phyloP scores from a whole-genome alignment of 108 stramenopile genomes.

The Discostella pseudostelligera region DNA sequence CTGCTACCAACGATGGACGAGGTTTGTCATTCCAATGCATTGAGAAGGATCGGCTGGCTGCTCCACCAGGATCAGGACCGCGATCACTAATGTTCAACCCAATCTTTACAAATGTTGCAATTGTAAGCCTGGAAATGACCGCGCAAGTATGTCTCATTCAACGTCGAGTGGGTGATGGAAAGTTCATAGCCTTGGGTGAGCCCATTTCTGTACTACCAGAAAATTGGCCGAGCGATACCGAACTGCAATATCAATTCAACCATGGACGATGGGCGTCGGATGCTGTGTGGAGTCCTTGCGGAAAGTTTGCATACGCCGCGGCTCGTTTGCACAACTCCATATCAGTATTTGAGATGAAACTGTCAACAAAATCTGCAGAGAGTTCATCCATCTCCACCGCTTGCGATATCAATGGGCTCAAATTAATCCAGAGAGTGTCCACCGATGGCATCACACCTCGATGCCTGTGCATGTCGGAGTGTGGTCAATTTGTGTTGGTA shows the following conservation, averaged over 20 bases:
- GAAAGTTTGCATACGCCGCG: slow-evolving; percentile 44
- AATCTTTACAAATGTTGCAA: slow-evolving; percentile 23
- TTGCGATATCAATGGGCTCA: background rate
- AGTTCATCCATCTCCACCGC: background rate
- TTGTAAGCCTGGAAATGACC: slow-evolving; percentile 47
- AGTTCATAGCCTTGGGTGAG: slow-evolving; percentile 18
- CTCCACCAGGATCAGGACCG: slow-evolving; percentile 47
- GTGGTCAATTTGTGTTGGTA: slow-evolving; percentile 40
- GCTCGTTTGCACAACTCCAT: slow-evolving; percentile 44
- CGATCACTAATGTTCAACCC: slow-evolving; percentile 48
- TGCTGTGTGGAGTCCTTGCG: slow-evolving; percentile 45
- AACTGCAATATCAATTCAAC: slow-evolving; percentile 28
- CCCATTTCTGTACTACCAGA: slow-evolving; percentile 41
- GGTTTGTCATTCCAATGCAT: slow-evolving; percentile 13
- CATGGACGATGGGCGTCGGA: slow-evolving; percentile 45
- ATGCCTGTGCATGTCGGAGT: slow-evolving; percentile 39
- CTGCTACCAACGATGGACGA: background rate
- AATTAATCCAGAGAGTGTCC: slow-evolving; percentile 25
- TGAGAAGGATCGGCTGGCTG: slow-evolving; percentile 34
- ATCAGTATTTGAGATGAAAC: slow-evolving; percentile 31
- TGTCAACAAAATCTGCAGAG: background rate
- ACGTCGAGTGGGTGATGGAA: slow-evolving; percentile 22
- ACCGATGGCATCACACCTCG: slow-evolving; percentile 36
- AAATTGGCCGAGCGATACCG: slow-evolving; percentile 23
- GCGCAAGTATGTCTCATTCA: slow-evolving; percentile 41